Evolutionary conservation across 164 flowering plant genomes (phyloP).

Genomic region (Liquidambar formosana): DNA sequence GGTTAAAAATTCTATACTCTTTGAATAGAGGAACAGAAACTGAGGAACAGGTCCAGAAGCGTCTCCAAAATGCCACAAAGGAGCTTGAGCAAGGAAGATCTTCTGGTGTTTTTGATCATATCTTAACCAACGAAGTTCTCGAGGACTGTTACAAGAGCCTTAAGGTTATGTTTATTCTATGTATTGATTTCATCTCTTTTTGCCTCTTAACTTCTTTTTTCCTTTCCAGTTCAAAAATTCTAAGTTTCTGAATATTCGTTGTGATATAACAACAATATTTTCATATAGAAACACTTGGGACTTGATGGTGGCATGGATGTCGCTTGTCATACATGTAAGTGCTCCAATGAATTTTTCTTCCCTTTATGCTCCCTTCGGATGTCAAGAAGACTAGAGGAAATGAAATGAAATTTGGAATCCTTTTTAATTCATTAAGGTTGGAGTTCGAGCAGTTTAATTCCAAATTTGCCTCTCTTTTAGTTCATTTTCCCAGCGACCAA

Average conservation of each 20-base stretch:
- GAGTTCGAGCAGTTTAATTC: too few species aligned
- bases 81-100: constrained; percentile 81
- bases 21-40: constrained; percentile 83
- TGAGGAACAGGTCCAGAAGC: constrained; percentile 85
- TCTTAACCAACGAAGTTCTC: constrained; percentile 75
- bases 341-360: neutral
- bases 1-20: neutral
- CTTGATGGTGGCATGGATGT: constrained; percentile 35
- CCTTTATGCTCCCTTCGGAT: neutral
- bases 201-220: neutral
- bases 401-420: too few species aligned
- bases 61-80: constrained; percentile 74
- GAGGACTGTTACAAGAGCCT: constrained; percentile 70
- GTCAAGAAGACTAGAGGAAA: too few species aligned
- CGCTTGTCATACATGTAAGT: constrained; percentile 42
- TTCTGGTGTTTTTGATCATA: constrained; percentile 75
- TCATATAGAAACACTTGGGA: constrained; percentile 66
- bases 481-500: too few species aligned
- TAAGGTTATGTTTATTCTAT: constrained; percentile 48
- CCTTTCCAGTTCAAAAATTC: neutral
- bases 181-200: neutral
- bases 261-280: constrained; percentile 6
- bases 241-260: neutral
- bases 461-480: too few species aligned
- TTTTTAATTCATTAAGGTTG: too few species aligned